Evolutionary conservation across 805 yeast genomes (phyloP).

Genomic region (Kurtzmaniella cleridarum): DNA sequence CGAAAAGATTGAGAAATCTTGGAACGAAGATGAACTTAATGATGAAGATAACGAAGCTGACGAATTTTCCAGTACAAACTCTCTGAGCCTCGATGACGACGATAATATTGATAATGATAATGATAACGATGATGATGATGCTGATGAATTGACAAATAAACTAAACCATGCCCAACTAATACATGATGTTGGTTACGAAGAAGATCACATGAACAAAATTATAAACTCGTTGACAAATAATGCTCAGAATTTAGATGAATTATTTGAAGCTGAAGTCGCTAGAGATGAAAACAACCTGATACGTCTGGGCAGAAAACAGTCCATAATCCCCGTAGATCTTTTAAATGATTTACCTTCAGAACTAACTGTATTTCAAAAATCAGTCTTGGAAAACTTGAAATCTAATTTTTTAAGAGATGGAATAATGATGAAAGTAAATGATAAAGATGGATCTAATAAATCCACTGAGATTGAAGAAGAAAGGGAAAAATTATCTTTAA

Average conservation of each 20-base stretch:
- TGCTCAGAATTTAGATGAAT: conserved; percentile 1
- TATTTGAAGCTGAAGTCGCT: conserved; percentile 1
- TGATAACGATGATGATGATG: background rate
- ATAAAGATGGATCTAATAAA: conserved; percentile 5
- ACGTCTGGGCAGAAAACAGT: background rate
- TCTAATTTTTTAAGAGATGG: conserved; percentile 12
- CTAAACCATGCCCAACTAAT: conserved; percentile 1
- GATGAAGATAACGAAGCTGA: background rate
- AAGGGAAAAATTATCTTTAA: conserved; percentile 15
- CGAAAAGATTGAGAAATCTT: background rate
- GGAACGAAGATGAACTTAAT: background rate
- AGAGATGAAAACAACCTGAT: conserved; percentile 1
- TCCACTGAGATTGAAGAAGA: conserved; percentile 6
- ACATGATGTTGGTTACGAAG: conserved; percentile 1
- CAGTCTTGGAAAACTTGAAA: conserved; percentile 25
- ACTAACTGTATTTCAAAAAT: conserved; percentile 17
- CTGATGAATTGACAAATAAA: background rate
- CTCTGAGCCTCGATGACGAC: background rate
- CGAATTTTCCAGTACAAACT: background rate
- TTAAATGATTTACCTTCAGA: background rate
- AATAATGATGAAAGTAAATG: background rate
- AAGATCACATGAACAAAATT: conserved; percentile 1
- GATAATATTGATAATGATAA: background rate
- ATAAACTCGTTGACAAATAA: background rate
- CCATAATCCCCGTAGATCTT: background rate